Evolutionary conservation across 768 basidiomycete species (phyloP), one percentile per base, ranked within the genome.

Genomic region (Aureoboletus auriporus): DNA sequence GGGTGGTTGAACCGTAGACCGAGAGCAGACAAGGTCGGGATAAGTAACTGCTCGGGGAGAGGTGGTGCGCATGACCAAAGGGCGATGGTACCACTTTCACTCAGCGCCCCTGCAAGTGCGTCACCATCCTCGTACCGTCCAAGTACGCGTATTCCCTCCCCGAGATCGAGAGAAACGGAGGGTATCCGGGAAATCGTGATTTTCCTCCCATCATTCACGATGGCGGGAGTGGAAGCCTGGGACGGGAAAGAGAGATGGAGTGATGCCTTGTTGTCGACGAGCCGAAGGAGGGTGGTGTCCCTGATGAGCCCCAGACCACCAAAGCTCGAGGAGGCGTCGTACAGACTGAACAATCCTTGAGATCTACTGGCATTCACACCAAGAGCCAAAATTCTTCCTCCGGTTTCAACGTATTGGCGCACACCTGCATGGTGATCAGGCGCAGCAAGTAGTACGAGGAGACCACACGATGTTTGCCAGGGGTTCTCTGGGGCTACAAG

Each of bases 371-470:
- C 75, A 1, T 80, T 79, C 6, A 78, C 77, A 40, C 83, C 82
- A 11, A 93, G 70, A 3, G 80, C 82, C 5, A 93, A 68, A 54
- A 84, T 78, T n/a, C 69, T 69, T 2, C 93, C 93, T 0, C 93
- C 92, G 7, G 67, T 55, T 35, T 80, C 72, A 7, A 87, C 77
- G 53, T 80, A 95, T 4, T 71, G 71, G 43, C 70, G 71, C 41
- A 93, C 80, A 2, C 75, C 63, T 9, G 70, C 44, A 20, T 70
- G 66, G 44, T 65, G 59, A 54, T 72, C 62, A 8, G 66, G 76
- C 16, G 41, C 77, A 77, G 47, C 82, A 75, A n/a, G 89, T 82
- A 95, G 69, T 42, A 93, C 85, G 14, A 97, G 77, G 2, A 95
- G 72, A 3, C 85, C 84, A 61, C 91, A 94, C 9, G 77, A 75